Percentiles rank a stretch among this genome's conserved stretches.
Conservation (phyloP, 2,329 filamentous ascomycete genomes). For the Exophiala sp. region DNA sequence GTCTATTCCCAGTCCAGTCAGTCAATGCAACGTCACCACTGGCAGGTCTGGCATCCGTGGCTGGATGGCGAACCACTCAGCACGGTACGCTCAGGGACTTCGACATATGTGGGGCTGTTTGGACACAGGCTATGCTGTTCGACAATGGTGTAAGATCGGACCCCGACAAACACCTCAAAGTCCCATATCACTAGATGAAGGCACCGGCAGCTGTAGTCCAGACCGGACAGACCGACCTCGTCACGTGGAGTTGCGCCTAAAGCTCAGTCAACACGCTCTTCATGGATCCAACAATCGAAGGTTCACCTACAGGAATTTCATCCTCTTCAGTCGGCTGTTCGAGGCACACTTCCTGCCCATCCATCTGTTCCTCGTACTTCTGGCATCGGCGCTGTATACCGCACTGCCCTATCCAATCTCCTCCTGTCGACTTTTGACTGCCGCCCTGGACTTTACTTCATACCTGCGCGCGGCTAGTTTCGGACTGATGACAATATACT, state of each 20-base stretch:
- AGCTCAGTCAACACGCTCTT: slow-evolving; percentile 56
- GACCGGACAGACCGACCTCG: slow-evolving; percentile 2
- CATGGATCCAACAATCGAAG: slow-evolving; percentile 49
- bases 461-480: slow-evolving; percentile 60
- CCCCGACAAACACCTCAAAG: neutral
- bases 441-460: slow-evolving; percentile 60
- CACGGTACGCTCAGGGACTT: slow-evolving; percentile 68
- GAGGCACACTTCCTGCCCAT: slow-evolving; percentile 70
- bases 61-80: slow-evolving; percentile 56
- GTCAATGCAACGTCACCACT: slow-evolving; percentile 68
- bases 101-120: slow-evolving; percentile 74
- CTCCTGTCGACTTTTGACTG: slow-evolving; percentile 51
- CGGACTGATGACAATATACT: slow-evolving; percentile 59
- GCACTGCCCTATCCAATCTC: slow-evolving; percentile 49
- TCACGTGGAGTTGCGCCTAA: slow-evolving; percentile 32
- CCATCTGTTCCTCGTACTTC: slow-evolving; percentile 62
- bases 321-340: slow-evolving; percentile 65
- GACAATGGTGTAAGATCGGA: slow-evolving; percentile 34
- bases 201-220: no score
- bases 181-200: neutral
- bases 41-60: slow-evolving; percentile 55
- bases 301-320: slow-evolving; percentile 52
- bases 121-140: slow-evolving; percentile 64
- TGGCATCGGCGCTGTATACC: slow-evolving; percentile 60
- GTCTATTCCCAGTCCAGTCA: slow-evolving; percentile 65